Base-by-base conservation (phyloP, 371 early-diverging fungal genomes). In the Synchytrium microbalum region DNA sequence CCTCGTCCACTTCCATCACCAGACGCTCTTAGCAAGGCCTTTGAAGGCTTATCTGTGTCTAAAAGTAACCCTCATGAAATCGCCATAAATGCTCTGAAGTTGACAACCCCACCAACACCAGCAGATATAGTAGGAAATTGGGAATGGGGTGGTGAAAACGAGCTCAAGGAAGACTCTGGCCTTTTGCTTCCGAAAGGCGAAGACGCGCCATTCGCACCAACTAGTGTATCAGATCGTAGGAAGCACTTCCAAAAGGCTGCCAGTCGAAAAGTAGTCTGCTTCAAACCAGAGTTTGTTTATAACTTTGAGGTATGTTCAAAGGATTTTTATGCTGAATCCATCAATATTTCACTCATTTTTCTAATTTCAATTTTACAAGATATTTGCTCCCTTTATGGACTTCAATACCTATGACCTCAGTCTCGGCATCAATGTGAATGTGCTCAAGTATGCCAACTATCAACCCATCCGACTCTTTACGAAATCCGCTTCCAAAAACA, bases 321-420 rank as follows among this genome's bases (percentile, higher is more conserved):
- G 26, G 27, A 24, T 57, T 57, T 26, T 26, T 16, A 27, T 57
- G 13, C 13, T 57, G 24, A 13, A 16, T 57, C 14, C 28, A 16
- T 13, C 13, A 16, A 13, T 13, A 57, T 57, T 38, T 32, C 29
- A 53, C 57, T 63, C 33, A 19, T 63, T 16, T 63, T 54, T 55
- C 24, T 65, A 52, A 32, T 53, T 63, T n/a, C n/a, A n/a, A n/a
- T n/a, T n/a, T n/a, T n/a, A n/a, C 54, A 67, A 75, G 76, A 86
- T 86, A 65, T 86, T 79, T 75, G 82, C 84, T 58, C 87, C 87
- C 0, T 85, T 85, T 69, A 84, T 88, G 67, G 83, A 88, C 69
- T 79, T 88, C 65, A 88, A 87, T 77, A 86, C 86, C 32, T 85
- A 86, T 64, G 84, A 86, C 68, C 77, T 87, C 62, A 79, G 70